Evolutionary conservation across 305 asterid genomes (phyloP).

Genomic region (Withania somnifera): DNA sequence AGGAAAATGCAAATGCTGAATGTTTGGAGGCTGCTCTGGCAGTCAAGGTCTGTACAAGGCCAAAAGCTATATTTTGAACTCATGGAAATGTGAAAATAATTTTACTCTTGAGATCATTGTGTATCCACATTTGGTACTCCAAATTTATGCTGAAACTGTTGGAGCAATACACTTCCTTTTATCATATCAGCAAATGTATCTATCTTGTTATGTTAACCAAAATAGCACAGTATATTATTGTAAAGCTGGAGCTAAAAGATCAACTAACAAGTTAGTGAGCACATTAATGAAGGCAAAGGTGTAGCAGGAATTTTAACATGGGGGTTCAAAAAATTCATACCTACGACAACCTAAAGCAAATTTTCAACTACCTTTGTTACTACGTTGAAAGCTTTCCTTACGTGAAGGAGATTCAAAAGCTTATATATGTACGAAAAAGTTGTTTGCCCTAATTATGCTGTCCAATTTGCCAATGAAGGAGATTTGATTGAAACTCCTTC

Average conservation of each 20-base stretch:
- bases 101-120: background rate
- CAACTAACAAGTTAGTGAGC: background rate
- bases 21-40: background rate
- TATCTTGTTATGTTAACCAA: background rate
- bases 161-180: background rate
- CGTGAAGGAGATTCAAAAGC: background rate
- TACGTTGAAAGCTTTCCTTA: background rate
- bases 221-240: background rate
- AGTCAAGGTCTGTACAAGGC: conserved; percentile 1
- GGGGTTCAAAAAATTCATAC: background rate
- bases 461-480: background rate
- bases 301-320: background rate
- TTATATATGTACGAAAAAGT: background rate
- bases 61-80: background rate
- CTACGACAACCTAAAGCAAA: background rate
- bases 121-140: background rate
- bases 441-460: background rate
- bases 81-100: background rate
- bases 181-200: background rate
- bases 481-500: background rate
- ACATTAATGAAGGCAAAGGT: background rate
- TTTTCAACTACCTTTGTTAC: background rate
- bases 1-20: background rate
- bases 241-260: background rate
- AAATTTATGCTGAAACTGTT: background rate